These are phyloP conservation scores for Emydomyces testavorans DNA, from an alignment of 2,329 filamentous ascomycete genomes.

Conservation along the genomic window DNA sequence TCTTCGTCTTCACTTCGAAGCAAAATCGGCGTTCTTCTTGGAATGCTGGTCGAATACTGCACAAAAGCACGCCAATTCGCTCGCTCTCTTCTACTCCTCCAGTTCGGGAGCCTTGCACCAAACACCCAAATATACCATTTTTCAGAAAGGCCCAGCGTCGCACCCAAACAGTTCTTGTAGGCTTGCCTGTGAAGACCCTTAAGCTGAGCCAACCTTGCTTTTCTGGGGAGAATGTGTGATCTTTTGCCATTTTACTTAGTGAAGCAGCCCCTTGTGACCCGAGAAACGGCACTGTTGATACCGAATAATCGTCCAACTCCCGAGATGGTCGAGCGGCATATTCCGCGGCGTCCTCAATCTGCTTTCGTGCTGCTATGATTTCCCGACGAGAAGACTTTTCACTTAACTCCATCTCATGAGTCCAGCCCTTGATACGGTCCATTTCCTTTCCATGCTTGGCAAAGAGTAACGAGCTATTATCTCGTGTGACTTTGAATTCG, in stretches of 20 bases:
- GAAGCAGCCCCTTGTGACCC: constrained; percentile 57
- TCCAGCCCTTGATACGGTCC: constrained; percentile 85
- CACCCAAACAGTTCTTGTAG: constrained; percentile 78
- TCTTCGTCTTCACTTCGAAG: constrained; percentile 98
- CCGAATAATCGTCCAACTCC: constrained; percentile 84
- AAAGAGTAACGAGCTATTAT: constrained; percentile 51
- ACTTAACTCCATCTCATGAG: constrained; percentile 83
- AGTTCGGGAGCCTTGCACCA: constrained; percentile 67
- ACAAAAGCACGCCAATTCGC: constrained; percentile 87
- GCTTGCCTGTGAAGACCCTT: constrained; percentile 71
- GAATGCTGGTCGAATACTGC: constrained; percentile 80
- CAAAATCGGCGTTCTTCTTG: constrained; percentile 92
- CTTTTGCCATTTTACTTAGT: constrained; percentile 42
- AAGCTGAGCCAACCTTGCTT: constrained; percentile 95
- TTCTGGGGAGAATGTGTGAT: constrained; percentile 44
- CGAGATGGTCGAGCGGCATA: constrained; percentile 64
- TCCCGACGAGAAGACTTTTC: constrained; percentile 75
- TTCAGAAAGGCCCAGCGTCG: constrained; percentile 93
- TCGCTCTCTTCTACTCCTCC: constrained; percentile 89
- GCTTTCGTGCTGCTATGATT: constrained; percentile 62
- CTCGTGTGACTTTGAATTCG: constrained; percentile 64
- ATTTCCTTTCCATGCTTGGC: constrained; percentile 65
- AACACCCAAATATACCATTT: constrained; percentile 89
- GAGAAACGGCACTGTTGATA: constrained; percentile 79
- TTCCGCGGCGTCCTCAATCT: constrained; percentile 69